Percentiles rank a stretch among this genome's conserved stretches.
These are phyloP conservation scores for Capniomyces stellatus DNA, from an alignment of 371 early-diverging fungal species.

Conservation along the genomic window DNA sequence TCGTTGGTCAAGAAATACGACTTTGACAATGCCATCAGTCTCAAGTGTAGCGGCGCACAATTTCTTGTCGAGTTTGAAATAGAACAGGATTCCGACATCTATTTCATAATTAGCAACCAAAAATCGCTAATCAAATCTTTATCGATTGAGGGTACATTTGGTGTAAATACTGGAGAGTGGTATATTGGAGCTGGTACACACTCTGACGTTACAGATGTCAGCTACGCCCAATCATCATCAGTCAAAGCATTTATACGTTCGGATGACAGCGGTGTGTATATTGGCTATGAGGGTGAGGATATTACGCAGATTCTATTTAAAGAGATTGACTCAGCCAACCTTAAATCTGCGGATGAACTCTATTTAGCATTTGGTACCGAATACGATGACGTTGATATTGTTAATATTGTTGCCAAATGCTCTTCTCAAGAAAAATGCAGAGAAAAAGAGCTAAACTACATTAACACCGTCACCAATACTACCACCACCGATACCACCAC, in stretches of 20 bases:
- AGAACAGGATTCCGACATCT: background rate
- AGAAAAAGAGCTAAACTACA: too few relatives aligned
- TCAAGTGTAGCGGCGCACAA: background rate
- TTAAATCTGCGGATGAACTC: background rate
- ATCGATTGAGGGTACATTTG: background rate
- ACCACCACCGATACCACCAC: too few relatives aligned
- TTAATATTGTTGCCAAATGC: background rate
- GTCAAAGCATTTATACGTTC: background rate
- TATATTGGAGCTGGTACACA: background rate
- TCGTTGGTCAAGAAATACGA: too few relatives aligned
- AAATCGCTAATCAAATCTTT: background rate
- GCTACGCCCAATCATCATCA: background rate
- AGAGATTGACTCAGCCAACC: background rate
- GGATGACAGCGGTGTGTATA: background rate
- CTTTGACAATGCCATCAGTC: background rate
- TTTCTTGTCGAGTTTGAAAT: background rate
- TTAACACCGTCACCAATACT: too few relatives aligned
- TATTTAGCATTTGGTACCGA: background rate
- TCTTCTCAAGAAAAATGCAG: too few relatives aligned
- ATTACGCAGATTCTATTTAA: background rate
- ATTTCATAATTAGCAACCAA: background rate
- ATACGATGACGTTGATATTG: background rate
- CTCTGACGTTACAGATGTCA: background rate
- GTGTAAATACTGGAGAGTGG: background rate
- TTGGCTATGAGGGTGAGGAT: background rate